Percentiles rank a stretch among this genome's conserved stretches.
Conservation (phyloP, 1,139 yeast species). For the Pichia sp. region DNA sequence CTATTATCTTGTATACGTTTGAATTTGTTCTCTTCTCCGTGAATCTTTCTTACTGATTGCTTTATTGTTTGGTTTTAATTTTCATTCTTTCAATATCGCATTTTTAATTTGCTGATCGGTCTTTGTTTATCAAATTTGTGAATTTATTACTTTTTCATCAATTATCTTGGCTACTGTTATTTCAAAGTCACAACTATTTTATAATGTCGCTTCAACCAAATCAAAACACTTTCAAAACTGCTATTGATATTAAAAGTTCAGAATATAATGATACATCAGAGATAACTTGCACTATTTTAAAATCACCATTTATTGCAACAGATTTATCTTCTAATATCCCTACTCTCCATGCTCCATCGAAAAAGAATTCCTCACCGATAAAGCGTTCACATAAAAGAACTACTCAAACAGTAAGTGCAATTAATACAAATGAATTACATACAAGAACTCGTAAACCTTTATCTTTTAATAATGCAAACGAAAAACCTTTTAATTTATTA, state of each 20-base stretch:
- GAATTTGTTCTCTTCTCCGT: no score
- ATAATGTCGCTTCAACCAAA: not conserved
- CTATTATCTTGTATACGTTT: no score
- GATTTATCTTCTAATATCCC: constrained; percentile 1
- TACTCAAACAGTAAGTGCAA: not conserved
- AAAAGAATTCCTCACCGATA: constrained; percentile 6
- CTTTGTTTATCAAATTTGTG: not conserved
- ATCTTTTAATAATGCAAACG: not conserved
- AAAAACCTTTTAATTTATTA: constrained; percentile 15
- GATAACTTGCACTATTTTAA: not conserved
- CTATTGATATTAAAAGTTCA: not conserved
- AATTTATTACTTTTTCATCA: not conserved
- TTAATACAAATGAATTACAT: not conserved
- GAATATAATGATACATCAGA: no score
- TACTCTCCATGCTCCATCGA: constrained; percentile 2
- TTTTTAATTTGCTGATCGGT: no score
- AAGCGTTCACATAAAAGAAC: constrained; percentile 1
- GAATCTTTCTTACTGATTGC: no score
- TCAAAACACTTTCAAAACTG: not conserved
- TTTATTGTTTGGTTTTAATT: no score
- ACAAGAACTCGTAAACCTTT: constrained; percentile 7
- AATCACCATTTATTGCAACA: constrained; percentile 4
- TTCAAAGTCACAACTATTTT: not conserved
- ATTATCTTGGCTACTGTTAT: constrained; percentile 1
- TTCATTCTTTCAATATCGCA: no score